Base-by-base conservation (phyloP, 106 monocot species). In the Dendrobium nobile region DNA sequence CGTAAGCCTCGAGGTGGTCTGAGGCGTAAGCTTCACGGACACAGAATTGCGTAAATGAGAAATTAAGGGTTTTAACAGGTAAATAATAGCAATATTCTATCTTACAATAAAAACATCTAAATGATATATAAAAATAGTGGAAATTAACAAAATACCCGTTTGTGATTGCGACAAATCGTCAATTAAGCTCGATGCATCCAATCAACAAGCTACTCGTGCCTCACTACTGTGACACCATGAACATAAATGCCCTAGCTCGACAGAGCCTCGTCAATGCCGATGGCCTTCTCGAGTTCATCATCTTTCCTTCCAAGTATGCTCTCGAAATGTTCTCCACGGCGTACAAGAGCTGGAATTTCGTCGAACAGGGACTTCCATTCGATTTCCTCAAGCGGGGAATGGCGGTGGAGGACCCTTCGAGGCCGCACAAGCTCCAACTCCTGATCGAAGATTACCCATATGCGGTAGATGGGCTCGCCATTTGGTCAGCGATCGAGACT, bases 381-480 rank as follows among this genome's bases (percentile, higher is more conserved):
- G 85, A 88, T 77, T 87, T 88, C 26, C 74, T 88, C 70, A 77
- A 87, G 45, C 48, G 91, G 33, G 92, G 89, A 7, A 73, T 92
- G 73, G 92, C 92, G 15, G 87, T 82, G 77, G 31, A 81, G 67
- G 92, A 92, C 56, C 85, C 89, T 7, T 82, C 59, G 7, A 75
- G 80, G 24, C 89, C 89, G 3, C 77, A 92, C 75, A 85, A 85
- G 9, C 73, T 92, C 7, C 45, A 54, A 8, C 82, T 92, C 4
- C 19, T 85, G n/a, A 79, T 92, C 67, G 58, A 87, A 8, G 92
- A 92, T 84, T 92, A 92, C 80, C 92, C 92, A 2, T 92, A 92
- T 79, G 92, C 92, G 9, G 78, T 40, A 44, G 92, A 92, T 65
- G 92, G 92, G 19, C 87, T 92, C 8, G 79, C 81, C 37, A 72